Percentiles rank a stretch among this genome's conserved stretches.
phyloP scores from a whole-genome alignment of 345 rosid genomes.

The Eucalyptus globulus region DNA sequence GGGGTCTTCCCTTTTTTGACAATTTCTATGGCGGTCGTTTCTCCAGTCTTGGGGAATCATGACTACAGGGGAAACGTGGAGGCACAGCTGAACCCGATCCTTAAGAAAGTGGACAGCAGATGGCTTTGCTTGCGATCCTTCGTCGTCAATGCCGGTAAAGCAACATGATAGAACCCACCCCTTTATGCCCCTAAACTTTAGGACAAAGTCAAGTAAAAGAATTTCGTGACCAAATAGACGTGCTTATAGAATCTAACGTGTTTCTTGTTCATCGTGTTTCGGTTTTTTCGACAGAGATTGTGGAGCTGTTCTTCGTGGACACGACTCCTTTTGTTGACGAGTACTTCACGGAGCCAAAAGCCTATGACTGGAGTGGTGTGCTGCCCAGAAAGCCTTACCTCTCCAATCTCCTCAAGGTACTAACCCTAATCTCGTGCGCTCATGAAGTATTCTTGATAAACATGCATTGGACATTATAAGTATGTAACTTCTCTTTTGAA shows the following conservation, averaged over 20 bases:
- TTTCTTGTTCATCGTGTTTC: neutral
- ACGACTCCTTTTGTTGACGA: slow-evolving; percentile 29
- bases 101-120: slow-evolving; percentile 18
- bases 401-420: slow-evolving; percentile 5
- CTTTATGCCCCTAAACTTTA: neutral
- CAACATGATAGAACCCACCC: neutral
- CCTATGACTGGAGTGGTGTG: slow-evolving; percentile 33
- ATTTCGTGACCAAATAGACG: neutral
- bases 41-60: slow-evolving; percentile 53
- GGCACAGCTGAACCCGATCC: slow-evolving; percentile 44
- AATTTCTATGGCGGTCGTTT: neutral
- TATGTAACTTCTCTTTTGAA: neutral
- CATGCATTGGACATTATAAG: neutral
- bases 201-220: neutral
- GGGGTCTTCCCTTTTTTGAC: neutral
- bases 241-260: neutral
- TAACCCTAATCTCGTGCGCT: neutral
- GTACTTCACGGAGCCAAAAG: slow-evolving; percentile 12
- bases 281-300: slow-evolving; percentile 3
- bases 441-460: neutral
- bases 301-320: slow-evolving; percentile 32
- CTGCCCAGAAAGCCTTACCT: slow-evolving; percentile 12
- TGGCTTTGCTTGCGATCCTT: slow-evolving; percentile 53
- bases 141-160: slow-evolving; percentile 30
- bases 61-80: slow-evolving; percentile 52